Base-by-base conservation (phyloP, 352 stramenopile species). In the Pythium rishiriense region DNA sequence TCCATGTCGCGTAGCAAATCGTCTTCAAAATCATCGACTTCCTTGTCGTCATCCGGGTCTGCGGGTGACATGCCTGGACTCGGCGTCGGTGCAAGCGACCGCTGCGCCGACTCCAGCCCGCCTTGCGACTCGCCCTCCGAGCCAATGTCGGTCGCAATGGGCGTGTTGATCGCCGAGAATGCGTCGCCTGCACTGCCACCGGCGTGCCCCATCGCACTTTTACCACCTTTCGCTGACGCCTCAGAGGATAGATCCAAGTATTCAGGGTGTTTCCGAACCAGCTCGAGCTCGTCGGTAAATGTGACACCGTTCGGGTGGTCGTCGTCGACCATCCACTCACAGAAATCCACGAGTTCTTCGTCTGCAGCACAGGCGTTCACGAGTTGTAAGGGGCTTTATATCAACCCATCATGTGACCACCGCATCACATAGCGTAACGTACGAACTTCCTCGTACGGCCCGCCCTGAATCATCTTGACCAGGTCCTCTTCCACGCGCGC, bases 311-410 rank as follows among this genome's bases (percentile, higher is more conserved):
- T 81, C 6, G 87, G 87, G 58, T 91, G 73, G 19, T 87, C 76
- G 19, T 85, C 82, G 56, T 92, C 82, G 22, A 81, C 69, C 87
- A 96, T 96, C 85, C 85, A 96, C 59, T 94, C 85, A 62, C 85
- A 90, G 35, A 87, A 96, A 56, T 94, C 85, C 31, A 96, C 87
- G 10, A 96, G 70, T 52, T 96, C 87, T 69, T 94, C 85, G 46
- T 94, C 78, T 83, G 42, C 55, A 24, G 6, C 7, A 37, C n/a
- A n/a, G n/a, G n/a, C n/a, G n/a, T n/a, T n/a, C n/a, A n/a, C n/a
- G 10, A 10, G 31, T 35, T 35, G 31, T 35, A 10, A 35, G 31
- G 5, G 31, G 31, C 10, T 10, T 50, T 14, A 28, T 9, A 50
- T 25, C 8, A 52, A 33, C n/a, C n/a, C n/a, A n/a, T n/a, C n/a